These are phyloP conservation scores for Diutina scorzettiae DNA, from an alignment of 1,139 yeast genomes.

Conservation along the genomic window DNA sequence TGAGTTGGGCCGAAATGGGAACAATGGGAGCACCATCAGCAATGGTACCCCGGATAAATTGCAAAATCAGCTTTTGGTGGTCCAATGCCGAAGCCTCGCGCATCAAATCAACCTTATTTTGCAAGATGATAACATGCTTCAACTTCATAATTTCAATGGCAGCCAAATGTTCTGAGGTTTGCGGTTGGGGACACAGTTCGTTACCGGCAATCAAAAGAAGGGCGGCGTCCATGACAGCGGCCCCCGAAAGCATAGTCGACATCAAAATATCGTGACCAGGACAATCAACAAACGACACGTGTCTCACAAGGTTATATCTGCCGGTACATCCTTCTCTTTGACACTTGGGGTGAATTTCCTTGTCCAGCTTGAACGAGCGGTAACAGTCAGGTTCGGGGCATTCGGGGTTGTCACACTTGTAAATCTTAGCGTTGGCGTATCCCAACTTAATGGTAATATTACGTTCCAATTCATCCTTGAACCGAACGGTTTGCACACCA, in stretches of 20 bases:
- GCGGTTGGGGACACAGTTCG: constrained; percentile 99
- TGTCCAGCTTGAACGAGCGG: constrained; percentile 86
- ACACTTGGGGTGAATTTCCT: constrained; percentile 89
- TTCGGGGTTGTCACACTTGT: constrained; percentile 75
- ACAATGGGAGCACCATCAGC: constrained; percentile 99
- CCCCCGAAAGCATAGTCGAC: constrained; percentile 99
- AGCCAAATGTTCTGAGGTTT: constrained; percentile 97
- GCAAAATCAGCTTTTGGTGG: constrained; percentile 84
- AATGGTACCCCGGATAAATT: constrained; percentile 92
- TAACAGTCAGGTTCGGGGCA: constrained; percentile 96
- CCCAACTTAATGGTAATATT: constrained; percentile 97
- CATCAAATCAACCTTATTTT: constrained; percentile 97
- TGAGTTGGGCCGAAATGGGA: constrained; percentile 97
- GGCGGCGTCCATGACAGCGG: constrained; percentile 99
- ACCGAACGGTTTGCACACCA: constrained; percentile 97
- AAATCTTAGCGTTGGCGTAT: constrained; percentile 97
- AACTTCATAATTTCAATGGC: constrained; percentile 99
- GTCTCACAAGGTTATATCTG: constrained; percentile 83
- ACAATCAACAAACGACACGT: constrained; percentile 97
- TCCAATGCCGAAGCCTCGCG: constrained; percentile 93
- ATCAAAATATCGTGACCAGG: constrained; percentile 99
- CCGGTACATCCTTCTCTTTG: constrained; percentile 74
- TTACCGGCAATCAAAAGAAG: constrained; percentile 92
- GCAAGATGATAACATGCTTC: constrained; percentile 91
- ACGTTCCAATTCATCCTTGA: constrained; percentile 97